Percentiles rank a stretch among this genome's conserved stretches.
Conservation (phyloP, 352 stramenopile species). For the Bremia lactucae region DNA sequence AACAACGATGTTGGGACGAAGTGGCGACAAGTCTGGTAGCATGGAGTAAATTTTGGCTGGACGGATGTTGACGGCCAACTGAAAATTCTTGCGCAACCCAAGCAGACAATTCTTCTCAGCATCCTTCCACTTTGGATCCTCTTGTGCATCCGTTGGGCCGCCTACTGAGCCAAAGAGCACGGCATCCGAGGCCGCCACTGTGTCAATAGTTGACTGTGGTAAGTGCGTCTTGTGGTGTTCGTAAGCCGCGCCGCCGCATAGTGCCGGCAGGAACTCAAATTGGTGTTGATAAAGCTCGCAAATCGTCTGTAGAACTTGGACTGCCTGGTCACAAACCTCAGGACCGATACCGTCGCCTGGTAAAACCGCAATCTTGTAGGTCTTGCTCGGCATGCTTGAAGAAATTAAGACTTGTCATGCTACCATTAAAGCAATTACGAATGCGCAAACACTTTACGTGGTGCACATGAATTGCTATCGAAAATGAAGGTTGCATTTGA, state of each 20-base stretch:
- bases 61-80: conserved; percentile 96
- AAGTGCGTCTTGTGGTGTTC: conserved; percentile 88
- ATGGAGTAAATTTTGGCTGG: conserved; percentile 97
- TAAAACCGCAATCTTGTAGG: conserved; percentile 90
- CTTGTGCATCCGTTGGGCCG: conserved; percentile 87
- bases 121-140: conserved; percentile 84
- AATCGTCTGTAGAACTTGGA: conserved; percentile 83
- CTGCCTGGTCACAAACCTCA: conserved; percentile 93
- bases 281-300: conserved; percentile 78
- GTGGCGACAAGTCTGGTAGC: conserved; percentile 93
- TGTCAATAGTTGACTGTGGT: conserved; percentile 89
- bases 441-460: conserved; percentile 16
- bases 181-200: conserved; percentile 81
- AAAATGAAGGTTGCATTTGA: neutral
- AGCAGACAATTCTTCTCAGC: conserved; percentile 94
- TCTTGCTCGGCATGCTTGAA: conserved; percentile 14
- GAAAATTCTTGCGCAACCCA: conserved; percentile 95
- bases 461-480: conserved; percentile 2
- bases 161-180: conserved; percentile 96
- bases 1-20: conserved; percentile 95
- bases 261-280: conserved; percentile 89
- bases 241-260: conserved; percentile 94
- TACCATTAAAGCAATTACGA: neutral
- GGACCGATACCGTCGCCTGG: conserved; percentile 98
- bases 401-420: conserved; percentile 26